Base-by-base conservation (phyloP, 2,329 filamentous ascomycete genomes). In the Calonectria fujianensis region DNA sequence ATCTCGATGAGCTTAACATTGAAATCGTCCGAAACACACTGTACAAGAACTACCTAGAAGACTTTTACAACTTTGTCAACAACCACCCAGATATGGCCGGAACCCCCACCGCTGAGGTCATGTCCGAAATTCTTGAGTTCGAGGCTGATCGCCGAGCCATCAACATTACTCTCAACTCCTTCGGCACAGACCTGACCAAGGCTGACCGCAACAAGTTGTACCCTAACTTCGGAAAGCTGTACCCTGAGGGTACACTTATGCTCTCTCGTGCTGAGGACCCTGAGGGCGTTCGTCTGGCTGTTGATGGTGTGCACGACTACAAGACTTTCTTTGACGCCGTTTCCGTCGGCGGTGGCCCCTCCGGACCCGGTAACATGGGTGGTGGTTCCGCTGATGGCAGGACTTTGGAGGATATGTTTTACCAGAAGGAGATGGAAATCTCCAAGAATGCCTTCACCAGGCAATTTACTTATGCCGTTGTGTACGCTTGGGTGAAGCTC, bases 21-120 rank as follows among this genome's bases (percentile, higher is more conserved):
- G 97, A 99, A 88, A 99, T 99, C 85, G 95, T 99, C 73, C 94
- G 97, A 77, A 99, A 99, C 87, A 99, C 96, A 0, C 90, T 99
- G 45, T 99, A 98, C 90, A 99, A 99, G 91, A 98, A 98, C 89
- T 99, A 99, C 84, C 91, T 99, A 10, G 97, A 99, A 85, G 97
- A 98, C 84, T 99, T 99, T 85, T 92, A 98, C 88, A 91, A 94
- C 78, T 99, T 98, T 85, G 94, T 98, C 86, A 98, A 96, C 87
- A 94, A 93, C 13, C 92, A 98, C 82, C 89, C 96, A 0, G 96
- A 98, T 52, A 94, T 98, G 87, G 90, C 91, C 48, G 95, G 95
- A 48, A 97, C 96, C 9, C 96, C 97, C 0, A 99, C 97, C 0
- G 90, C 95, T 54, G 96, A 98, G 82, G 93, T 98, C 84, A 99